phyloP scores from a whole-genome alignment of 805 yeast genomes.

The Danielia reshetovae region DNA sequence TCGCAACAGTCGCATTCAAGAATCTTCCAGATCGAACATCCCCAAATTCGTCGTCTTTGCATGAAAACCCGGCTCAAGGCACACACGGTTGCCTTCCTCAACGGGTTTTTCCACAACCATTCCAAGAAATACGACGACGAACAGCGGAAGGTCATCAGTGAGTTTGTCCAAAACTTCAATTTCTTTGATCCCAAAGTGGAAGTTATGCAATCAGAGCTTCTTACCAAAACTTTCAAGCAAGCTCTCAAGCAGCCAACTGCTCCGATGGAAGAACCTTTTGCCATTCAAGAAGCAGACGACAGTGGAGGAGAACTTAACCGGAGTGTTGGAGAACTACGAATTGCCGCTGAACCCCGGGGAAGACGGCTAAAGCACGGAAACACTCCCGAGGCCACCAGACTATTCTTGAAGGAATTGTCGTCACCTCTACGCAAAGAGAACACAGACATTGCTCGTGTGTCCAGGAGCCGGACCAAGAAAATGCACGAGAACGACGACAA shows the following conservation, averaged over 20 bases:
- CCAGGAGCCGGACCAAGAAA: too few species aligned
- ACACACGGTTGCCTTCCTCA: constrained; percentile 10
- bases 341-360: constrained; percentile 5
- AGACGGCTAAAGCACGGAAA: constrained; percentile 1
- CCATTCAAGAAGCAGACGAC: constrained; percentile 13
- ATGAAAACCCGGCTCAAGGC: constrained; percentile 4
- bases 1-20: too few species aligned
- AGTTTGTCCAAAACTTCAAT: constrained; percentile 4
- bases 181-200: not conserved
- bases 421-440: constrained; percentile 2
- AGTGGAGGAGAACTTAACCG: constrained; percentile 15
- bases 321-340: constrained; percentile 16
- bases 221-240: constrained; percentile 2
- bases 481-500: too few species aligned
- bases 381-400: constrained; percentile 11
- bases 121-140: constrained; percentile 4
- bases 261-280: constrained; percentile 16
- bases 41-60: constrained; percentile 13
- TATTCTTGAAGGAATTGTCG: constrained; percentile 6
- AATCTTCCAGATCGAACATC: constrained; percentile 10
- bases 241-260: constrained; percentile 5
- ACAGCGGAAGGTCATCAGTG: constrained; percentile 1
- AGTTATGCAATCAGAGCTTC: not conserved
- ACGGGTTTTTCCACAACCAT: constrained; percentile 9
- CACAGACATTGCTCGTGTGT: too few species aligned